Evolutionary conservation across 2,329 filamentous ascomycete genomes (phyloP), one percentile per base, ranked within the genome.

Genomic region (Monosporascus ibericus): DNA sequence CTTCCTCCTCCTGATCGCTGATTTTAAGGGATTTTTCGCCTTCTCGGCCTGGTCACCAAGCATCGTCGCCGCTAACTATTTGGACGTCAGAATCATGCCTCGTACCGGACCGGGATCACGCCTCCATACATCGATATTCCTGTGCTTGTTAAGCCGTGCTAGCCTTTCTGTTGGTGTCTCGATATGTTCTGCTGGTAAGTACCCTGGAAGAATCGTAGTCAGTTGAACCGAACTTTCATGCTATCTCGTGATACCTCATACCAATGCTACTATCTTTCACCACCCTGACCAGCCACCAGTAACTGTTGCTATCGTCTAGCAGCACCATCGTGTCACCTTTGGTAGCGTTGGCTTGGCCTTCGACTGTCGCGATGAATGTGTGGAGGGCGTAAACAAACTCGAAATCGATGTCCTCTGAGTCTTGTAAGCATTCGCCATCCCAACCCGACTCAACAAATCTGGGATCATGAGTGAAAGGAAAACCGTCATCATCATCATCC

Each of bases 321-420:
- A 99, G 78, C 50, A 97, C 92, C 94, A 99, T 99, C 15, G 92
- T 97, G 67, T 99, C 94, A 49, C 94, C 94, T 73, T 99, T 99
- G 36, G 90, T 95, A 54, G 94, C 94, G 75, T 97, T 99, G 57
- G 94, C 94, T 72, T 99, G 94, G 27, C 94, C 94, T 72, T 99
- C 94, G 48, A 99, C 94, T 1, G 94, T 97, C 27, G 94, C 94
- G 59, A 96, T 89, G 66, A 99, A 99, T 2, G 92, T 99, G 70
- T 97, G 94, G 53, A 99, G 78, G 27, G 94, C 94, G 74, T 99
- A 99, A 55, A 99, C 94, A 73, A 97, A 97, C 70, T 97, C 92
- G 76, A 99, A 97, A 79, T 99, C 94, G 72, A 99, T 99, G 67
- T 99, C 94, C 82, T 99, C 94, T 97, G 78, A 71, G 72, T 86